These are phyloP conservation scores for Talaromyces wortmannii DNA, from an alignment of 495 filamentous ascomycete species.

Conservation along the genomic window DNA sequence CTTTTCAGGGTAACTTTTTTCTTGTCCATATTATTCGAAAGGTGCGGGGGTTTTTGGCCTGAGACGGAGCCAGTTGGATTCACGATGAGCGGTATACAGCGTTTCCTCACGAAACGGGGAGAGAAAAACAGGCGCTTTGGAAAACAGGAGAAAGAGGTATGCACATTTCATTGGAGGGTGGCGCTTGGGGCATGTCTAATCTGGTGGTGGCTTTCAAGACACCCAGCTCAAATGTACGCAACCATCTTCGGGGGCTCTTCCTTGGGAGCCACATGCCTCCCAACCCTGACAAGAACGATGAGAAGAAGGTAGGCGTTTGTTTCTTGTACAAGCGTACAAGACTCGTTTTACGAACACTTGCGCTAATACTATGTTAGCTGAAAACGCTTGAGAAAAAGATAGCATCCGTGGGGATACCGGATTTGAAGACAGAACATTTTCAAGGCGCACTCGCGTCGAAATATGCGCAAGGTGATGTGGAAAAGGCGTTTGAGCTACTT, in stretches of 20 bases:
- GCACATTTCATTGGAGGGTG: conserved; percentile 10
- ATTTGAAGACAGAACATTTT: conserved; percentile 45
- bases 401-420: conserved; percentile 24
- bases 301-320: conserved; percentile 27
- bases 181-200: no score
- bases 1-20: background rate
- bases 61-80: background rate
- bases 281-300: conserved; percentile 19
- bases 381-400: conserved; percentile 27
- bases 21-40: background rate
- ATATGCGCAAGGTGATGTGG: conserved; percentile 60
- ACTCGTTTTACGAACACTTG: background rate
- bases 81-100: conserved; percentile 53
- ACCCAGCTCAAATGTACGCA: conserved; percentile 11
- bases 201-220: background rate
- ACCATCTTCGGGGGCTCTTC: conserved; percentile 19
- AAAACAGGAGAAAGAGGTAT: conserved; percentile 44
- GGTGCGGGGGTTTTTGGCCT: background rate
- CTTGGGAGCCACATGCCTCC: conserved; percentile 12
- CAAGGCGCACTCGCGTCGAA: conserved; percentile 60
- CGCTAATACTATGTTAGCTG: conserved; percentile 14
- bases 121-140: conserved; percentile 53
- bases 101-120: conserved; percentile 70
- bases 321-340: background rate
- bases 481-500: conserved; percentile 70